Conservation (phyloP, 2,329 filamentous ascomycete species). For the Mollisia scopiformis region DNA sequence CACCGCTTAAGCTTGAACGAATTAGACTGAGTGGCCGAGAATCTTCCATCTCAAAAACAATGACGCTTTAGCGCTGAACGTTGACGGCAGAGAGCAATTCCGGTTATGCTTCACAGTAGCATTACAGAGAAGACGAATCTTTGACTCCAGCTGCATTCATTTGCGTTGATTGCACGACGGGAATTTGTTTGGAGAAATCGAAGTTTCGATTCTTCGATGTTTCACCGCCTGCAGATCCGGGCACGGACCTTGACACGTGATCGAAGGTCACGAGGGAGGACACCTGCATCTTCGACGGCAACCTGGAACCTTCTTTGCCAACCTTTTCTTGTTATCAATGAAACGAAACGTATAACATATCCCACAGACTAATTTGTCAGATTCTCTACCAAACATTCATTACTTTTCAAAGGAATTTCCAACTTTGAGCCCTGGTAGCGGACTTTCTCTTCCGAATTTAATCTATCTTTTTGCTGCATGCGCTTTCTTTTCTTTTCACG, state of each 20-base stretch:
- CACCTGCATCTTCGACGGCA: not conserved
- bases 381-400: not conserved
- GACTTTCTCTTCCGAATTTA: not conserved
- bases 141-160: not conserved
- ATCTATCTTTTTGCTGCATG: not conserved
- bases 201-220: not conserved
- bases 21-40: not conserved
- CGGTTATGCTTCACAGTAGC: conserved; percentile 3
- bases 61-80: not conserved
- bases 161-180: not conserved
- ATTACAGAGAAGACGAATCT: not conserved
- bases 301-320: not conserved
- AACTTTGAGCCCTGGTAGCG: too few relatives aligned
- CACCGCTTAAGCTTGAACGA: conserved; percentile 1
- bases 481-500: not conserved
- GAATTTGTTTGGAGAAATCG: not conserved
- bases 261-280: not conserved
- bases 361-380: too few relatives aligned
- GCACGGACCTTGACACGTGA: not conserved
- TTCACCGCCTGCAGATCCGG: not conserved
- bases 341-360: not conserved
- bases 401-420: not conserved
- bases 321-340: not conserved
- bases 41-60: not conserved
- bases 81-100: not conserved